Base-by-base conservation (phyloP, 1,284 basidiomycete genomes). In the Xerocomus amazonicus region DNA sequence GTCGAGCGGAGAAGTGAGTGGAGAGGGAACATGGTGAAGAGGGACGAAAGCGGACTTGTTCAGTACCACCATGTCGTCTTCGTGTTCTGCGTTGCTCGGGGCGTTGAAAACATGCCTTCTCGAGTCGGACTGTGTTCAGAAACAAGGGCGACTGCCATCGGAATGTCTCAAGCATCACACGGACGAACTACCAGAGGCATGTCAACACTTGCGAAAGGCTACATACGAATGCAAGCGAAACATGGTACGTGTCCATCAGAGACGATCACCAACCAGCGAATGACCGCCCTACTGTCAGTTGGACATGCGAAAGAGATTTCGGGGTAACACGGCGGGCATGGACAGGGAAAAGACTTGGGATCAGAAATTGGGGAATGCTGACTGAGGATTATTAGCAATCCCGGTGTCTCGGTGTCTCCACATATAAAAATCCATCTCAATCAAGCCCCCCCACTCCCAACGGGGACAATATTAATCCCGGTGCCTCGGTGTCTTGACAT, bases 141-240 rank as follows among this genome's bases (percentile, higher is more conserved):
- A 88, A 62, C 74, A 89, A 43, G 81, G 83, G 7, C 69, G 73
- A 47, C 71, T 86, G 17, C 89, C 90, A 4, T 90, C 88, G 0
- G 84, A 89, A 41, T 93, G 90, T 69, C 74, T 93, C 48, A 82
- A 78, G 58, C 66, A 88, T 32, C 87, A 91, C 65, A 71, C 70
- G 23, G 72, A 83, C 53, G 84, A 90, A 57, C 73, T 93, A 31
- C 90, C 90, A 7, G 80, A 86, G 58, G 75, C 84, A 58, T 93
- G 90, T 64, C 78, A 80, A 61, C 77, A 81, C 17, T 69, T 93
- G 47, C 76, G 90, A 45, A 82, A 80, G 63, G 88, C 90, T 5
- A 84, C 86, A 2, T 92, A 87, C 59, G 89, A 93, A 59, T 93
- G 90, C 71, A 93, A 93, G 68, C 77, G 90, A 52, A 87, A 87